Percentiles rank a stretch among this genome's conserved stretches.
These are phyloP conservation scores for Fusarium drepaniforme DNA, from an alignment of 2,329 filamentous ascomycete genomes.

Conservation along the genomic window DNA sequence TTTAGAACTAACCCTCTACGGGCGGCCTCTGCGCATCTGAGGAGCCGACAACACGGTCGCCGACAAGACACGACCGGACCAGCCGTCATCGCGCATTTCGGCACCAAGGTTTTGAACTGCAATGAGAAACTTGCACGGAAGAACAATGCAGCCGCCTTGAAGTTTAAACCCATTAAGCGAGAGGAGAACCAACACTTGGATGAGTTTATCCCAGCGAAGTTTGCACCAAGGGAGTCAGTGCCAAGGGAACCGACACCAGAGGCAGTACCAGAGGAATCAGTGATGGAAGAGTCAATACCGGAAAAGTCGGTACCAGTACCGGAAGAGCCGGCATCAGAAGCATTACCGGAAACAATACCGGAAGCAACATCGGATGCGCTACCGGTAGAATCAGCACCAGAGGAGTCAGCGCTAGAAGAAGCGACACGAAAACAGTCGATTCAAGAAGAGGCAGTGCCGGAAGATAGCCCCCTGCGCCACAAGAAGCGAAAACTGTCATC, in stretches of 20 bases:
- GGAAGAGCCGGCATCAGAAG: neutral
- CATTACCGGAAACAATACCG: neutral
- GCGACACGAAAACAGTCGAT: neutral
- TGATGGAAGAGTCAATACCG: neutral
- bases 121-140: neutral
- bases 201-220: neutral
- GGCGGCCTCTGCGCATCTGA: slow-evolving; percentile 8
- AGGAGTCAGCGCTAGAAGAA: neutral
- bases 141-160: neutral
- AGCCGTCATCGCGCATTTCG: slow-evolving; percentile 6
- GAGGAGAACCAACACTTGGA: neutral
- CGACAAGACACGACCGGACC: neutral
- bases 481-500: neutral
- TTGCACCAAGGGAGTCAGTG: neutral
- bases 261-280: neutral
- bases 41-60: slow-evolving; percentile 3
- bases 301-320: neutral
- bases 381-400: neutral
- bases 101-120: slow-evolving; percentile 14
- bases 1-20: slow-evolving; percentile 3
- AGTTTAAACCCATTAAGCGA: neutral
- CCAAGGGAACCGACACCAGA: neutral
- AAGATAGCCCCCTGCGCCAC: neutral
- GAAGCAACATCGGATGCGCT: neutral
- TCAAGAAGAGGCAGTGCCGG: neutral